Conservation (phyloP, 2,329 filamentous ascomycete genomes). For the Amauroascus niger region DNA sequence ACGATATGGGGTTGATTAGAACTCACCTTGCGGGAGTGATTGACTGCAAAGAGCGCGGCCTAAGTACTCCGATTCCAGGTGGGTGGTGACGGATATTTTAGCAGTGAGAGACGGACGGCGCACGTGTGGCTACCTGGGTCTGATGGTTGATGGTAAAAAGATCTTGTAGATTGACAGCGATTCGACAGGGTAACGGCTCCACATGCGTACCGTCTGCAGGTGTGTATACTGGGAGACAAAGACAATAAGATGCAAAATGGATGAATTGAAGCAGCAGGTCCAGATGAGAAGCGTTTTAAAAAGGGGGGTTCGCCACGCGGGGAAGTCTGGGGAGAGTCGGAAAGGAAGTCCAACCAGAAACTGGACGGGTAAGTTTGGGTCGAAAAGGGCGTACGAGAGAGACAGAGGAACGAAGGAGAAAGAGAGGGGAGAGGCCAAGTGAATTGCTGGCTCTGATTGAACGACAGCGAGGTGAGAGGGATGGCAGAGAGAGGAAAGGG, state of each 20-base stretch:
- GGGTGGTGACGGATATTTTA: background rate
- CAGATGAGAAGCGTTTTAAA: background rate
- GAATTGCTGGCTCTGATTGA: background rate
- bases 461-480: background rate
- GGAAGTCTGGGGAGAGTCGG: background rate
- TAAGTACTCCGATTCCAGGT: background rate
- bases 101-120: background rate
- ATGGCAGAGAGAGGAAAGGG: slow-evolving; percentile 1
- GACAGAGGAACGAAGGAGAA: background rate
- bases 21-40: background rate
- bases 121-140: background rate
- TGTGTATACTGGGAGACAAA: background rate
- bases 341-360: background rate
- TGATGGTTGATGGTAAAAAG: background rate
- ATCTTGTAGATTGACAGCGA: background rate
- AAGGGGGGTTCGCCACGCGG: background rate
- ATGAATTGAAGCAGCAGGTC: background rate
- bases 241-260: background rate
- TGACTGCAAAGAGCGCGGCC: background rate
- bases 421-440: background rate
- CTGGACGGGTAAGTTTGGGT: background rate
- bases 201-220: background rate
- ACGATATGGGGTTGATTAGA: no score
- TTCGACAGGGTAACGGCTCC: background rate
- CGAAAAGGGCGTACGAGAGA: background rate